phyloP scores from a whole-genome alignment of 371 early-diverging fungal genomes.

The Apophysomyces elegans region DNA sequence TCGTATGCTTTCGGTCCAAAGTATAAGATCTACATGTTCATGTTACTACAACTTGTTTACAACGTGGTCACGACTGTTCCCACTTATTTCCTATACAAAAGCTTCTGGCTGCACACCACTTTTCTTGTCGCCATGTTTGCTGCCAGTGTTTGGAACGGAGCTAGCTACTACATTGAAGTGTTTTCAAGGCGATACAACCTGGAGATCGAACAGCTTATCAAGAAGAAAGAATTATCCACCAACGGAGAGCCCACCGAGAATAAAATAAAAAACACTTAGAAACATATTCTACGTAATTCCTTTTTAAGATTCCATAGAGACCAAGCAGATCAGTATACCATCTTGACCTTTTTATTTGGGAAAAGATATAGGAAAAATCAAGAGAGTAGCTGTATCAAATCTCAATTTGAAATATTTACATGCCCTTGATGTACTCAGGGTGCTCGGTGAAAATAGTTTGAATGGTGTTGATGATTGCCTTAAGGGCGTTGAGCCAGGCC shows the following conservation, averaged over 20 bases:
- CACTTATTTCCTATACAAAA: constrained; percentile 47
- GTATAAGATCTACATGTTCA: constrained; percentile 67
- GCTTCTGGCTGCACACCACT: constrained; percentile 59
- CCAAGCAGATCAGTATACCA: no score
- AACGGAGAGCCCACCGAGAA: constrained; percentile 10
- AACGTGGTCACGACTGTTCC: constrained; percentile 54
- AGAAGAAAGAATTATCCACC: constrained; percentile 22
- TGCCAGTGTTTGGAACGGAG: constrained; percentile 73
- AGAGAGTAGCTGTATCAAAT: no score
- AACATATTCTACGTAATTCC: no score
- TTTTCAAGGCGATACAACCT: constrained; percentile 64
- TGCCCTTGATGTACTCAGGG: constrained; percentile 55
- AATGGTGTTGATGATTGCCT: constrained; percentile 54
- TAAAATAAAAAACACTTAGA: neutral
- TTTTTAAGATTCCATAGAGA: no score
- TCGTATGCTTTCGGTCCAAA: constrained; percentile 57
- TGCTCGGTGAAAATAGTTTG: constrained; percentile 33
- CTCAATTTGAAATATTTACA: constrained; percentile 37
- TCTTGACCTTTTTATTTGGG: no score
- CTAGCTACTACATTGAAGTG: constrained; percentile 76
- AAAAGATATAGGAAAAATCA: no score
- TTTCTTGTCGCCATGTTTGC: constrained; percentile 62
- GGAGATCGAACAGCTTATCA: constrained; percentile 49
- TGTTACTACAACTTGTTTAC: constrained; percentile 67
- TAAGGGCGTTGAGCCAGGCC: constrained; percentile 77